Evolutionary conservation across 352 stramenopile species (phyloP).

Genomic region (Phytophthora pseudosyringae): DNA sequence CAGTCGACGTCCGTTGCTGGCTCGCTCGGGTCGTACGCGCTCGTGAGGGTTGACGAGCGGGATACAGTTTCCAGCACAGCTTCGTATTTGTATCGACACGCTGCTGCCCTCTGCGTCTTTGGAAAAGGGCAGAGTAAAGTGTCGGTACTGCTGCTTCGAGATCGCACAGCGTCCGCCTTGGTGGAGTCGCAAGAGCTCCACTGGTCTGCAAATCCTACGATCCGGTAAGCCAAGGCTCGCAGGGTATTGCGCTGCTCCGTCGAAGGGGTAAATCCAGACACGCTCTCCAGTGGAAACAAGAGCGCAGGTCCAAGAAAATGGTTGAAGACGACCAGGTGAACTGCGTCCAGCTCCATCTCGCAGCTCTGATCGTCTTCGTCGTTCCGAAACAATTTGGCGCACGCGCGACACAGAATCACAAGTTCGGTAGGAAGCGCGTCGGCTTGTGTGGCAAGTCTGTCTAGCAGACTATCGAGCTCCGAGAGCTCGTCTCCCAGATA

Average conservation of each 20-base stretch:
- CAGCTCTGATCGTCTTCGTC: not conserved
- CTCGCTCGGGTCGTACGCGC: constrained; percentile 34
- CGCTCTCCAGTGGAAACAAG: constrained; percentile 30
- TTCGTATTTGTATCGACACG: constrained; percentile 29
- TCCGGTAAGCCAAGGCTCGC: constrained; percentile 15
- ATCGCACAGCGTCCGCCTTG: not conserved
- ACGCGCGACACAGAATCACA: constrained; percentile 58
- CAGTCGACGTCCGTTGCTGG: constrained; percentile 28
- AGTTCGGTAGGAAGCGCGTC: constrained; percentile 50
- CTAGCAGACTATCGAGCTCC: constrained; percentile 33
- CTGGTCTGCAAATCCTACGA: constrained; percentile 24
- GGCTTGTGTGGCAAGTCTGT: constrained; percentile 35
- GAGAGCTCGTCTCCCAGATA: not conserved
- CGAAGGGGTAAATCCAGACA: constrained; percentile 13
- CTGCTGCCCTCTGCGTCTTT: not conserved
- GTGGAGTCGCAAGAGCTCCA: not conserved
- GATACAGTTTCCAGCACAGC: constrained; percentile 23
- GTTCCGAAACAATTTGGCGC: constrained; percentile 32
- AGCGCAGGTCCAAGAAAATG: constrained; percentile 68
- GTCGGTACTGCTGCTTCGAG: constrained; percentile 22
- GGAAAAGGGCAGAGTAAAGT: constrained; percentile 13
- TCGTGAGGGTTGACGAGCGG: constrained; percentile 21
- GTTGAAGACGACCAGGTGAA: constrained; percentile 83
- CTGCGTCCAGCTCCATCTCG: constrained; percentile 23
- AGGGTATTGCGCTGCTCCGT: constrained; percentile 22